Conservation (phyloP, 2,329 filamentous ascomycete genomes). For the Biscogniauxia marginata region DNA sequence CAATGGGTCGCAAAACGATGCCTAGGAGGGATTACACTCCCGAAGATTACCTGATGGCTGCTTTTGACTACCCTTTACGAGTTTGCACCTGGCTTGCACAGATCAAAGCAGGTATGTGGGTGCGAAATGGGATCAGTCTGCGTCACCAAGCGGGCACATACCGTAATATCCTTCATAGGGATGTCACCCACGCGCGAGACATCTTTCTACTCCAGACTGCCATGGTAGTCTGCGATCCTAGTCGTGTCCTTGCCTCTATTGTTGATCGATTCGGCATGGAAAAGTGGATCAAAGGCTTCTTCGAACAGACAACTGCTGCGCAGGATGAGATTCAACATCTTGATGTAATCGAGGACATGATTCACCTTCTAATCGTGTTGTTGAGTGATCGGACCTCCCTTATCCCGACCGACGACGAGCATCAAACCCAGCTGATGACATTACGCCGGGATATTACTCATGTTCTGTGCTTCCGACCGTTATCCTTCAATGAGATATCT, state of each 20-base stretch:
- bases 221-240: constrained; percentile 80
- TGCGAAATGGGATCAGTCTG: constrained; percentile 93
- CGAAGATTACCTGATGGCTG: constrained; percentile 79
- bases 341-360: constrained; percentile 93
- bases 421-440: constrained; percentile 63
- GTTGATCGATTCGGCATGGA: constrained; percentile 89
- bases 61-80: constrained; percentile 89
- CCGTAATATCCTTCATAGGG: constrained; percentile 81
- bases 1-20: constrained; percentile 59
- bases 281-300: constrained; percentile 82
- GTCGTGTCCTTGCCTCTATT: constrained; percentile 81
- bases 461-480: constrained; percentile 90
- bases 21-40: constrained; percentile 57
- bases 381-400: constrained; percentile 86
- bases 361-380: constrained; percentile 87
- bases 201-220: constrained; percentile 92
- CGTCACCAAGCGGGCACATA: constrained; percentile 95
- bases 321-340: constrained; percentile 87
- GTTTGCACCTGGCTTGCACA: constrained; percentile 96
- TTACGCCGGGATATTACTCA: constrained; percentile 90
- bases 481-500: constrained; percentile 91
- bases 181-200: constrained; percentile 91
- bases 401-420: constrained; percentile 64
- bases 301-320: constrained; percentile 66
- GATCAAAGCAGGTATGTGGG: constrained; percentile 99